Base-by-base conservation (phyloP, 371 early-diverging fungal species). In the Coemansia sp. region DNA sequence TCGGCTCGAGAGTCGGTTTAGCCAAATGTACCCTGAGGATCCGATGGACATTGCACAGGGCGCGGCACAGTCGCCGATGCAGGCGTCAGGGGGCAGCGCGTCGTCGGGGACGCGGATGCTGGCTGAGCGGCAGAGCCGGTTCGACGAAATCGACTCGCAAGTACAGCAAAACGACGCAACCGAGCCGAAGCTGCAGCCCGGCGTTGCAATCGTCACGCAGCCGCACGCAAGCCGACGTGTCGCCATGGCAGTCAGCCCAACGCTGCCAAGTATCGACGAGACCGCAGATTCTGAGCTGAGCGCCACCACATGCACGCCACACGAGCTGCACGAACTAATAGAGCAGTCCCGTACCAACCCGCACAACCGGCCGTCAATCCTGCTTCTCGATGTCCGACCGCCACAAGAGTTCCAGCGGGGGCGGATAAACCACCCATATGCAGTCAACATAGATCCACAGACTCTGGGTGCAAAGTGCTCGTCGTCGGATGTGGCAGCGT, bases 341-440 rank as follows among this genome's bases (percentile, higher is more conserved):
- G 52, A 71, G 64, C 47, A 67, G 74, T 59, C 85, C 77, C 26
- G 83, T 80, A 9, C 83, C 61, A 73, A 61, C 28, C 25, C 33
- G 11, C 37, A 47, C 20, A 65, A 60, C 11, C 68, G 63, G 20
- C 80, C 79, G 4, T 62, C 75, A 4, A 72, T 95, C 2, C 77
- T 97, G 30, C 63, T 96, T n/a, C 68, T 97, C 58, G 97, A 97
- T 81, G 86, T 95, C 16, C 85, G 97, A 28, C 84, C 86, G 6
- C 82, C 86, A 39, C 84, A 86, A 7, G 84, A 89, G 62, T 94
- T 84, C 79, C 75, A 82, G 1, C 72, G 81, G 64, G 93, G 92
- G 2, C 91, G 87, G 39, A 88, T 96, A 33, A 87, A 86, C 54
- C 87, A 90, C 74, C 78, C 68, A 47, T 82, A 85, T 75, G 75